Evolutionary conservation across 805 yeast genomes (phyloP), one percentile per base, ranked within the genome.

Genomic region (Yarrowia keelungensis): DNA sequence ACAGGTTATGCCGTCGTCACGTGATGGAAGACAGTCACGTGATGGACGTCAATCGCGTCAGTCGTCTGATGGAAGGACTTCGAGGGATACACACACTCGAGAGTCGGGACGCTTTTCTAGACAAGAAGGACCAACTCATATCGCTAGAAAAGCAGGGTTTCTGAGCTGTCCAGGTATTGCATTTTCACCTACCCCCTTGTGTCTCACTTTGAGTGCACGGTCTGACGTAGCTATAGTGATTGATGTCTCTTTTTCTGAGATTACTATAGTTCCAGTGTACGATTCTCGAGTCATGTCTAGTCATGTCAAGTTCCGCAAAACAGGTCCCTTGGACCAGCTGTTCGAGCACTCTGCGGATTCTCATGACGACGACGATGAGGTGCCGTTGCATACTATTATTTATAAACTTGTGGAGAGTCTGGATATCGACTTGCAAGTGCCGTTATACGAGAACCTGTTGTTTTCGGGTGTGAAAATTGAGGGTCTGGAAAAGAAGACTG

Each of bases 191-290:
- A 47, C 67, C 3, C 56, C 67, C 0, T 26, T 62, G 3, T 62
- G 67, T 39, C n/a, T 62, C 22, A 41, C 67, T 9, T 46, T 62
- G n/a, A 49, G 67, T 26, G 67, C 67, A 2, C 67, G 67, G 1
- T 47, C 67, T 2, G 67, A 62, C 26, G 43, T 39, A 1, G 67
- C 56, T 36, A 39, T 62, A 5, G 41, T 62, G 2, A 15, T 62
- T 7, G 56, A 62, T 11, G 67, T 62, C 5, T 36, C 45, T 11
- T 8, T n/a, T 12, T 0, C 39, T 11, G 67, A 62, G 32, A 22
- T 47, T 14, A 62, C 67, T 8, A 38, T 62, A 15, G 67, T 62
- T 4, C 56, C 67, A 2, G 39, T 62, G 5, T 62, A 47, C 36
- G 67, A 62, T 41, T 32, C 46, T 38, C 43, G 67, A 15, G 56